These are phyloP conservation scores for Podosphaera leucotricha DNA, from an alignment of 2,329 filamentous ascomycete species.

Conservation along the genomic window DNA sequence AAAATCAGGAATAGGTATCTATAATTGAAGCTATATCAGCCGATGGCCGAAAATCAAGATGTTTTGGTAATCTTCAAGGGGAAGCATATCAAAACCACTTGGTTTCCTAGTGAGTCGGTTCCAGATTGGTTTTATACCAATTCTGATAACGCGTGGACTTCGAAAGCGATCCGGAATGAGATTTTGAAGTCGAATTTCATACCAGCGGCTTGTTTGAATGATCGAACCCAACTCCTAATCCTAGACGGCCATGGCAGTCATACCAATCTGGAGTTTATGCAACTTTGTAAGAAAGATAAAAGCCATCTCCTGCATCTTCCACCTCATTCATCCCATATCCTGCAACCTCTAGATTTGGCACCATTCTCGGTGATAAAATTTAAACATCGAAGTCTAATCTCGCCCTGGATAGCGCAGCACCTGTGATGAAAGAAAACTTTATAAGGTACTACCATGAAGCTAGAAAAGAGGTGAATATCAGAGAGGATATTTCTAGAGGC, in stretches of 20 bases:
- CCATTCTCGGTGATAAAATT: background rate
- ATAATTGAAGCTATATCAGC: background rate
- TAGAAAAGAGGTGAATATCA: background rate
- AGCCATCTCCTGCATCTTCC: too few species aligned
- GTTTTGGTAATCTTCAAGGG: background rate
- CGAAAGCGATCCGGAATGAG: background rate
- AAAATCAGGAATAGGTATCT: background rate
- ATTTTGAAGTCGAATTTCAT: background rate
- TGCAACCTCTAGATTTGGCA: constrained; percentile 1
- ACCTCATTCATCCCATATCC: background rate
- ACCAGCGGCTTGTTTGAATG: background rate
- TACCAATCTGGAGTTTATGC: too few species aligned
- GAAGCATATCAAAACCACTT: background rate
- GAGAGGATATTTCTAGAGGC: background rate
- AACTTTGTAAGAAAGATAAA: too few species aligned
- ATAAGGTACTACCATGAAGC: background rate
- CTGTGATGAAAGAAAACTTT: background rate
- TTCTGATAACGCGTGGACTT: background rate
- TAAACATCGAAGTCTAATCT: background rate
- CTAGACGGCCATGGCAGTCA: too few species aligned
- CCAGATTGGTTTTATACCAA: background rate
- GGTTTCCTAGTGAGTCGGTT: background rate
- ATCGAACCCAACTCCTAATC: background rate
- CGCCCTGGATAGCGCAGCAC: background rate
- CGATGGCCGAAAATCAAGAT: background rate